These are phyloP conservation scores for Panellus pusillus DNA, from an alignment of 768 basidiomycete species.

Conservation along the genomic window DNA sequence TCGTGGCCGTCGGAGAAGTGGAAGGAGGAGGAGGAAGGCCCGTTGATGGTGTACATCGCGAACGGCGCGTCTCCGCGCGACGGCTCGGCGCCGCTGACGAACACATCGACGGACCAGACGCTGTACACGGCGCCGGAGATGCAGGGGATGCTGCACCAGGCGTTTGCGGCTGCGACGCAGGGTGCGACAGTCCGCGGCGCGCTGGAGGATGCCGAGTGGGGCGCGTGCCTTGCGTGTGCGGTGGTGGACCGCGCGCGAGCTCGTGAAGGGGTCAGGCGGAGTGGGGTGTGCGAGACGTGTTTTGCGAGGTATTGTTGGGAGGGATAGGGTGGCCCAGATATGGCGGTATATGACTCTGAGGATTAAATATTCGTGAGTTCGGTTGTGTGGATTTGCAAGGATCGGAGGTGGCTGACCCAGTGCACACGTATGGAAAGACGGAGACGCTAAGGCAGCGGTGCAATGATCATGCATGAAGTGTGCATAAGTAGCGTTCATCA, in stretches of 20 bases:
- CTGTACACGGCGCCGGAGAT: slow-evolving; percentile 37
- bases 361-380: no score
- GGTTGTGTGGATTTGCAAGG: no score
- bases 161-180: slow-evolving; percentile 43
- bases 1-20: not conserved
- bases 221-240: slow-evolving; percentile 52
- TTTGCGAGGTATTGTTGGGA: slow-evolving; percentile 35
- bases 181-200: slow-evolving; percentile 34
- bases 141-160: slow-evolving; percentile 47
- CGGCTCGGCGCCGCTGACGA: slow-evolving; percentile 38
- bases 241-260: slow-evolving; percentile 46
- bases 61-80: slow-evolving; percentile 48
- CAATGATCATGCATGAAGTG: no score
- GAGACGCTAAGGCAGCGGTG: no score
- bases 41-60: slow-evolving; percentile 60
- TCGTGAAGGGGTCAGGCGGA: slow-evolving; percentile 24
- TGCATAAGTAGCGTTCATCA: no score
- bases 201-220: slow-evolving; percentile 41
- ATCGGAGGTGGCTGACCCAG: no score
- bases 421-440: no score
- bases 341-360: no score
- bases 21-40: slow-evolving; percentile 31
- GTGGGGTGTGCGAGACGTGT: slow-evolving; percentile 32
- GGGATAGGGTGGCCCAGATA: not conserved
- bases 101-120: slow-evolving; percentile 41